Evolutionary conservation across 305 asterid genomes (phyloP).

Genomic region (Withania somnifera): DNA sequence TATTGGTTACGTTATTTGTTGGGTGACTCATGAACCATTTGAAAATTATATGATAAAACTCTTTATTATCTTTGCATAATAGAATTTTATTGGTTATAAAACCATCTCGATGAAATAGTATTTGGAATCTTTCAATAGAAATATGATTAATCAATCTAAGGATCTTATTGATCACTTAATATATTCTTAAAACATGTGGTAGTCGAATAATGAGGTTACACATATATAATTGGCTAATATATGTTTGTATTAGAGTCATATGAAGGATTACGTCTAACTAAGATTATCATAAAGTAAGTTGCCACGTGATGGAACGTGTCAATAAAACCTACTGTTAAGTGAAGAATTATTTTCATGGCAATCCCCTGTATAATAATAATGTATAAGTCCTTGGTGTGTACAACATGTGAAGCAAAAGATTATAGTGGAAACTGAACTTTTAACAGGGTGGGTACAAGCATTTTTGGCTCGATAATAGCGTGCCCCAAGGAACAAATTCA

Average conservation of each 20-base stretch:
- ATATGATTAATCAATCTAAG: neutral
- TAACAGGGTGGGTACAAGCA: no score
- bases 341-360: neutral
- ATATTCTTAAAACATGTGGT: neutral
- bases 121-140: neutral
- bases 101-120: neutral
- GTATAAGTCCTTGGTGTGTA: no score
- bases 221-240: neutral
- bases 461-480: no score
- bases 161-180: neutral
- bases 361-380: neutral
- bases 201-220: neutral
- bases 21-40: neutral
- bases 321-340: neutral
- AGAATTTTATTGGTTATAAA: neutral
- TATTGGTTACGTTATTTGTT: neutral
- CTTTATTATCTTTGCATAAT: neutral
- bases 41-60: neutral
- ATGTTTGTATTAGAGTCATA: neutral
- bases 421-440: no score
- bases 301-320: neutral
- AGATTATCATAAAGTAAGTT: neutral
- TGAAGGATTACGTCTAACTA: neutral
- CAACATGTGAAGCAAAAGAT: no score
- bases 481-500: no score